Evolutionary conservation across 2,329 filamentous ascomycete genomes (phyloP), one percentile per base, ranked within the genome.

Genomic region (Penicillium digitatum): DNA sequence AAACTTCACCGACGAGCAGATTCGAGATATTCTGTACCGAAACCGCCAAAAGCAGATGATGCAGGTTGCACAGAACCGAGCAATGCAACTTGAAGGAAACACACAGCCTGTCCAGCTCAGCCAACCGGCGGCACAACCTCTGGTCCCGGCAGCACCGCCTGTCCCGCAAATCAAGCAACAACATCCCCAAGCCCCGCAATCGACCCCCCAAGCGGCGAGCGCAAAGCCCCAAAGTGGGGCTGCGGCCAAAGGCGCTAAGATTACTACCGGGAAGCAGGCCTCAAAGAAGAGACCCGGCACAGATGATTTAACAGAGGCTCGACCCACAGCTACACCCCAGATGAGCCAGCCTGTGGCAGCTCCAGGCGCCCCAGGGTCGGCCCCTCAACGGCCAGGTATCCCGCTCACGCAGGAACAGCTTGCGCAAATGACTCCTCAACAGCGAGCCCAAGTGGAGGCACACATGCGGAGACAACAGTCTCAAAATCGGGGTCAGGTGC

Each of bases 281-380:
- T 60, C 71, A 14, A 75, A 74, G 55, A 79, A 80, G 58, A 74
- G 79, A 56, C 64, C 74, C 3, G 72, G 66, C 52, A 72, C 69
- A 52, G 78, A 81, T 60, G 79, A 81, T 62, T 66, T 72, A n/a
- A 63, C 73, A 34, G 78, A 79, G 52, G 62, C 71, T 31, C 72
- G 72, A 43, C 71, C 75, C 56, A 72, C 72, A 8, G 72, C 73
- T 53, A 38, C 62, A 3, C 66, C 72, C 40, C 62, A 66, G 37
- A 56, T 66, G 32, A 56, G 56, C 22, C 67, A 69, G 39, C 60
- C 63, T 39, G 53, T 59, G 6, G 24, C 60, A 32, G 38, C 58
- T 42, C 61, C 66, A 42, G 59, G 57, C 31, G 52, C 63, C 16
- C n/a, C 37, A 29, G 47, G 62, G 49, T 54, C 64, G 52, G 49